phyloP scores from a whole-genome alignment of 2,329 filamentous ascomycete species.

The Aureobasidium subglaciale region DNA sequence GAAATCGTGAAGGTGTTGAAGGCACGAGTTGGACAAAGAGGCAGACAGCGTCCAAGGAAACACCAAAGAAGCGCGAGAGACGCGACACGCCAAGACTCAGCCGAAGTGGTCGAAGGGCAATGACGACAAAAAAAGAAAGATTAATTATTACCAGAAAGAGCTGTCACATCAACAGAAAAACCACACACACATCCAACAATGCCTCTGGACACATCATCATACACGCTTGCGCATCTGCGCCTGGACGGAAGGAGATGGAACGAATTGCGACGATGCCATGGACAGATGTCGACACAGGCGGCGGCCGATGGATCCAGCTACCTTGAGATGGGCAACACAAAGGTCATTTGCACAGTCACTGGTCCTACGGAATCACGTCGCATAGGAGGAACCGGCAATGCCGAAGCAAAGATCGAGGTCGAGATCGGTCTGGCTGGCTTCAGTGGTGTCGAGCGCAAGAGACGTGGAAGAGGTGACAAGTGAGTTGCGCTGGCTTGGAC shows the following conservation, averaged over 20 bases:
- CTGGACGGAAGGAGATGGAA: constrained; percentile 85
- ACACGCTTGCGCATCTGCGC: constrained; percentile 68
- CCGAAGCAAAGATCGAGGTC: constrained; percentile 64
- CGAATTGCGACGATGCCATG: constrained; percentile 81
- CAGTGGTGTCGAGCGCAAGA: constrained; percentile 76
- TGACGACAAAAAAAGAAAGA: constrained; percentile 4
- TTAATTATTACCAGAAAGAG: neutral
- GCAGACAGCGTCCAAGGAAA: neutral
- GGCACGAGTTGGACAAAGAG: constrained; percentile 1
- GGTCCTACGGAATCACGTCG: constrained; percentile 69
- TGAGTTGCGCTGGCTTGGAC: constrained; percentile 36
- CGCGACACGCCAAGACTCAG: neutral
- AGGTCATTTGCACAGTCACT: constrained; percentile 85
- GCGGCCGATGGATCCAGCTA: constrained; percentile 89
- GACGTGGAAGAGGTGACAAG: constrained; percentile 70
- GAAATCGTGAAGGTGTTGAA: neutral
- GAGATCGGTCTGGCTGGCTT: constrained; percentile 84
- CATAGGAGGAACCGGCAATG: constrained; percentile 36
- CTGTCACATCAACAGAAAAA: neutral
- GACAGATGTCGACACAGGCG: constrained; percentile 85
- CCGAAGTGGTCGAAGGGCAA: neutral
- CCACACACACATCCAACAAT: constrained; percentile 43
- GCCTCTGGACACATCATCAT: constrained; percentile 92
- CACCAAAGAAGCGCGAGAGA: constrained; percentile 1
- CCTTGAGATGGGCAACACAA: constrained; percentile 95